Evolutionary conservation across 2,329 filamentous ascomycete genomes (phyloP).

Genomic region (Nemania sp.): DNA sequence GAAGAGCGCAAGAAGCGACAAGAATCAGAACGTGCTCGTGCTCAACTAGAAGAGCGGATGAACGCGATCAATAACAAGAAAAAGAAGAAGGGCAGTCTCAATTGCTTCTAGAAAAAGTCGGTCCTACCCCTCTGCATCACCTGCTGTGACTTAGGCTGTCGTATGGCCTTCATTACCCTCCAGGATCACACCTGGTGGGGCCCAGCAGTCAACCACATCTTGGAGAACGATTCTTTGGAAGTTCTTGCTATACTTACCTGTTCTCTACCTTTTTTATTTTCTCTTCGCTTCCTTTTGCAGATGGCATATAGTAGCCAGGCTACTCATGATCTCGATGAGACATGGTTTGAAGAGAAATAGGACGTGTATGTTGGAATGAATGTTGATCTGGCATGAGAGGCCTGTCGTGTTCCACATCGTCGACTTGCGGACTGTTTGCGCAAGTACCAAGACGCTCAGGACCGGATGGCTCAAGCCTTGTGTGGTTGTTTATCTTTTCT

Average conservation of each 20-base stretch:
- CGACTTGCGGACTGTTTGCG: slow-evolving; percentile 16
- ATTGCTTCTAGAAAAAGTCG: slow-evolving; percentile 78
- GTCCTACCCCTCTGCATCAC: slow-evolving; percentile 13
- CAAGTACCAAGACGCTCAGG: slow-evolving; percentile 19
- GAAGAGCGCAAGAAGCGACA: slow-evolving; percentile 93
- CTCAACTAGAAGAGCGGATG: slow-evolving; percentile 93
- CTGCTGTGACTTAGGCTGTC: slow-evolving; percentile 20
- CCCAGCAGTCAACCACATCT: too few relatives aligned
- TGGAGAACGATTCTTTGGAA: too few relatives aligned
- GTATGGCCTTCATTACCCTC: too few relatives aligned
- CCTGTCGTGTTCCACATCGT: slow-evolving; percentile 14
- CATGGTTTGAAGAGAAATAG: slow-evolving; percentile 34
- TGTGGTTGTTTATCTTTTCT: slow-evolving; percentile 25
- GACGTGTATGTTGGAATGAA: slow-evolving; percentile 33
- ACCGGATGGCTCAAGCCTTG: slow-evolving; percentile 27
- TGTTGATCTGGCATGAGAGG: slow-evolving; percentile 12
- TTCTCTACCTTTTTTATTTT: slow-evolving; percentile 22
- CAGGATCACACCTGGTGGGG: too few relatives aligned
- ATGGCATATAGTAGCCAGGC: slow-evolving; percentile 23
- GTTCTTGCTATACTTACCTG: too few relatives aligned
- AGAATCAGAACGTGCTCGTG: slow-evolving; percentile 85
- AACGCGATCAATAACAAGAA: slow-evolving; percentile 89
- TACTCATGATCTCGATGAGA: slow-evolving; percentile 35
- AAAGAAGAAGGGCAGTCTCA: slow-evolving; percentile 93
- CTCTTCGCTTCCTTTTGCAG: slow-evolving; percentile 21